A percentile compares a stretch with the other conserved stretches of the same genome.
phyloP scores from a whole-genome alignment of 768 basidiomycete species.

The Agrocybe praecox region DNA sequence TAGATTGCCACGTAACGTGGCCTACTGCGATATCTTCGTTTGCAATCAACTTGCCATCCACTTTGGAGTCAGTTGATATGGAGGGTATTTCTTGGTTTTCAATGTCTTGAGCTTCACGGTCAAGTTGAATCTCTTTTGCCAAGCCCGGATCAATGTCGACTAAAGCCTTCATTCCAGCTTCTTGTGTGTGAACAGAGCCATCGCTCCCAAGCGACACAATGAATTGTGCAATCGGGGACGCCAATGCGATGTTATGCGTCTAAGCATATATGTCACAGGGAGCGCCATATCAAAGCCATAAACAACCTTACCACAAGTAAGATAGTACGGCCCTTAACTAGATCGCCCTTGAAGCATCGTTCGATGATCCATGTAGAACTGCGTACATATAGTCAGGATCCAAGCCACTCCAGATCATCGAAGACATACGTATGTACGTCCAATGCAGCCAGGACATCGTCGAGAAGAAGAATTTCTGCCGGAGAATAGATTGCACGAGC shows the following conservation, averaged over 20 bases:
- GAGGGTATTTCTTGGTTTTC: slow-evolving; percentile 15
- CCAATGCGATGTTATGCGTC: slow-evolving; percentile 52
- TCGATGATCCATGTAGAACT: slow-evolving; percentile 81
- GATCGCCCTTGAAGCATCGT: slow-evolving; percentile 74
- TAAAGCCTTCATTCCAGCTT: slow-evolving; percentile 35
- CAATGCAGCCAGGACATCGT: slow-evolving; percentile 70
- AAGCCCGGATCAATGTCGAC: slow-evolving; percentile 30
- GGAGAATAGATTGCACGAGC: slow-evolving; percentile 48
- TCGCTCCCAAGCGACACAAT: slow-evolving; percentile 55
- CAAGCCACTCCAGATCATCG: background rate
- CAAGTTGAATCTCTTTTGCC: slow-evolving; percentile 37
- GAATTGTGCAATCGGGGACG: slow-evolving; percentile 50
- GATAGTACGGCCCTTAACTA: slow-evolving; percentile 74
- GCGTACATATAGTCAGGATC: background rate
- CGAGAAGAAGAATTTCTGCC: slow-evolving; percentile 65
- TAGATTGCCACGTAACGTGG: slow-evolving; percentile 23
- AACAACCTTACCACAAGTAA: slow-evolving; percentile 63
- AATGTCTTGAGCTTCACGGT: slow-evolving; percentile 27
- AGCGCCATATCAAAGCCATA: background rate
- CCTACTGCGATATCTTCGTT: slow-evolving; percentile 58
- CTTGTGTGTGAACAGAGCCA: slow-evolving; percentile 51
- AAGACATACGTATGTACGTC: slow-evolving; percentile 40
- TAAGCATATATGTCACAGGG: slow-evolving; percentile 13
- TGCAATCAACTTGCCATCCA: slow-evolving; percentile 60
- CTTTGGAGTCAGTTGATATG: slow-evolving; percentile 16